These are phyloP conservation scores for Bassia scoparia DNA, from an alignment of 148 eudicot species.

Conservation along the genomic window DNA sequence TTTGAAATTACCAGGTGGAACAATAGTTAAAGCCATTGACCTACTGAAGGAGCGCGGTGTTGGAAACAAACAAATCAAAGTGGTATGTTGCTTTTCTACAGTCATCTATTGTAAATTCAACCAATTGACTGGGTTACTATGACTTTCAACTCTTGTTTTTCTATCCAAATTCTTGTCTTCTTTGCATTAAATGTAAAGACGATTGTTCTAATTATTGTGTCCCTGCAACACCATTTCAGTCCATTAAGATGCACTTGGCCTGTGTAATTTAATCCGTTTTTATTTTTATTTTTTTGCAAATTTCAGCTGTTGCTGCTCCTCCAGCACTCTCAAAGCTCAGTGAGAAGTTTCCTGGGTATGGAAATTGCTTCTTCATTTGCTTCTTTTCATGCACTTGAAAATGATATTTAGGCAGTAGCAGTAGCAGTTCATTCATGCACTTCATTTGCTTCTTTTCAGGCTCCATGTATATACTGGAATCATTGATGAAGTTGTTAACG, in stretches of 20 bases:
- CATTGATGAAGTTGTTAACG: conserved; percentile 72
- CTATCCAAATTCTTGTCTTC: neutral
- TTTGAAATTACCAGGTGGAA: conserved; percentile 55
- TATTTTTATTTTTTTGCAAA: conserved; percentile 45
- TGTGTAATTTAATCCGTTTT: conserved; percentile 7
- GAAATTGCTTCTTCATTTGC: neutral
- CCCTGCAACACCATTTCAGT: neutral
- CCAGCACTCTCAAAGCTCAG: conserved; percentile 90
- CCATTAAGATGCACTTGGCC: neutral
- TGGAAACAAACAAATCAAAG: conserved; percentile 83
- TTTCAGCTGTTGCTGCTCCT: conserved; percentile 87
- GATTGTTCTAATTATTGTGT: no score
- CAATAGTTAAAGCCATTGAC: conserved; percentile 76
- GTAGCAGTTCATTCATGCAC: neutral
- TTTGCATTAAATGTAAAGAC: no score
- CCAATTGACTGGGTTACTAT: neutral
- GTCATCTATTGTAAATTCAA: neutral
- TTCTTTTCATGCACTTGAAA: no score
- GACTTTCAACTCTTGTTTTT: neutral
- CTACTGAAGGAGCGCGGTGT: conserved; percentile 79
- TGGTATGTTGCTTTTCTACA: conserved; percentile 42
- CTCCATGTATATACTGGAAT: conserved; percentile 87
- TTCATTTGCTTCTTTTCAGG: conserved; percentile 37
- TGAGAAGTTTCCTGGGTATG: conserved; percentile 88
- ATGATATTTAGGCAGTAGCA: no score